Base-by-base conservation (phyloP, 192 early-diverging fungal genomes). In the Mortierella alpina region DNA sequence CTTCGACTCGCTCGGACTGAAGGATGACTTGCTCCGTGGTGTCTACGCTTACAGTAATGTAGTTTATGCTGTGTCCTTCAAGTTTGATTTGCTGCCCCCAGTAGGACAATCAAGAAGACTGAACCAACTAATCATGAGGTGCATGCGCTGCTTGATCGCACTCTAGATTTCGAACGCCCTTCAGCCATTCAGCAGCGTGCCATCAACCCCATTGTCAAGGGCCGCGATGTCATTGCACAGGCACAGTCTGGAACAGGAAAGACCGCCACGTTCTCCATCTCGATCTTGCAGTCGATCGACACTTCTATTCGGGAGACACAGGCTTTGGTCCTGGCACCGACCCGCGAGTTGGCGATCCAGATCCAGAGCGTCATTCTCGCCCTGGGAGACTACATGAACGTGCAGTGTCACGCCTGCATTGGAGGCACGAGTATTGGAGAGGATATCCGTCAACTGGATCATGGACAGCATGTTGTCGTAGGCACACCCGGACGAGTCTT, bases 141-240 rank as follows among this genome's bases (percentile, higher is more conserved):
- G 10, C 8, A 22, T 62, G 31, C 51, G 23, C 52, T 12, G 2
- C 20, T 59, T 49, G 20, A 41, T 69, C 22, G n/a, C 23, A 46
- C 31, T 49, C 5, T 58, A 94, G 92, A 96, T 86, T 98, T 97
- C 89, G 98, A 99, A 82, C 94, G 94, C 77, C 98, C 96, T 6
- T 98, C 96, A 5, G 96, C 98, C 64, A 99, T 99, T 87, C 98
- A 99, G 84, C 98, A 99, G 85, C 92, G 98, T 85, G 96, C 96
- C 50, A 99, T 98, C 65, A 81, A 90, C 75, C 96, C 96, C 39
- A 94, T 98, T 61, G 89, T 90, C 67, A 92, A 87, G 66, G 94
- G 94, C 42, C 91, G 94, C 58, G 96, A 98, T 85, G 96, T 98
- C 60, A 98, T 98, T 66, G 96, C 96, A 2, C 96, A 98, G 84